Conservation (phyloP, 2,329 filamentous ascomycete species). For the Graphiopsis chlorocephala region DNA sequence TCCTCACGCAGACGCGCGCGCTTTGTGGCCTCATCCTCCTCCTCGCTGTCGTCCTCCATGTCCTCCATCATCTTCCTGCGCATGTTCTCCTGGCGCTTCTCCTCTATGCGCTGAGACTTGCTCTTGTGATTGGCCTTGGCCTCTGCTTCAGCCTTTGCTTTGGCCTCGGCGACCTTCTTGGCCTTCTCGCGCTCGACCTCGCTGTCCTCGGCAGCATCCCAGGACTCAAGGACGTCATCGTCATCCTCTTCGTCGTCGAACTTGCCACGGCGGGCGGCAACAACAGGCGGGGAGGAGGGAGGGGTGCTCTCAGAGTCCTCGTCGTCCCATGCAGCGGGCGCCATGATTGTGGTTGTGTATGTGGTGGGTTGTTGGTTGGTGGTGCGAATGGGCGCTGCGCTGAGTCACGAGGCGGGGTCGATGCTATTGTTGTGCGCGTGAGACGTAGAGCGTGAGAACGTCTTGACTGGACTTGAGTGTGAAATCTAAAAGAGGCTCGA, state of each 20-base stretch:
- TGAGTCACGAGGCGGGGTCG: slow-evolving; percentile 14
- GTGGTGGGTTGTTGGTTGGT: not conserved
- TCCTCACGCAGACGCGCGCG: slow-evolving; percentile 72
- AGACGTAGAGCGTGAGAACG: not conserved
- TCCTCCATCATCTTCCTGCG: slow-evolving; percentile 58
- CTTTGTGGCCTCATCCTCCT: slow-evolving; percentile 69
- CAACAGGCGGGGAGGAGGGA: slow-evolving; percentile 46
- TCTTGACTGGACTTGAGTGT: not conserved
- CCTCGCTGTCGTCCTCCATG: slow-evolving; percentile 56
- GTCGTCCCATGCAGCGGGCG: slow-evolving; percentile 41
- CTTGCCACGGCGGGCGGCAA: slow-evolving; percentile 46
- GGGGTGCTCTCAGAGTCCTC: slow-evolving; percentile 56
- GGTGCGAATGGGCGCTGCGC: not conserved
- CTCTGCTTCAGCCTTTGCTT: slow-evolving; percentile 84
- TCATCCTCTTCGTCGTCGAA: slow-evolving; percentile 92
- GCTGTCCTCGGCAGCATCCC: slow-evolving; percentile 95
- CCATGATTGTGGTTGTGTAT: slow-evolving; percentile 33
- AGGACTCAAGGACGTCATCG: slow-evolving; percentile 87
- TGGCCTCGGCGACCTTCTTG: slow-evolving; percentile 78
- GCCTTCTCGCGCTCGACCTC: slow-evolving; percentile 95
- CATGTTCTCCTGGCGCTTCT: slow-evolving; percentile 62
- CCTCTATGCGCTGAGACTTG: slow-evolving; percentile 80
- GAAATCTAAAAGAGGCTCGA: not conserved
- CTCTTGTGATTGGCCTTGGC: slow-evolving; percentile 88
- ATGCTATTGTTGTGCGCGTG: slow-evolving; percentile 5